These are phyloP conservation scores for Hyphodiscus hymeniophilus DNA, from an alignment of 495 filamentous ascomycete species.

Conservation along the genomic window DNA sequence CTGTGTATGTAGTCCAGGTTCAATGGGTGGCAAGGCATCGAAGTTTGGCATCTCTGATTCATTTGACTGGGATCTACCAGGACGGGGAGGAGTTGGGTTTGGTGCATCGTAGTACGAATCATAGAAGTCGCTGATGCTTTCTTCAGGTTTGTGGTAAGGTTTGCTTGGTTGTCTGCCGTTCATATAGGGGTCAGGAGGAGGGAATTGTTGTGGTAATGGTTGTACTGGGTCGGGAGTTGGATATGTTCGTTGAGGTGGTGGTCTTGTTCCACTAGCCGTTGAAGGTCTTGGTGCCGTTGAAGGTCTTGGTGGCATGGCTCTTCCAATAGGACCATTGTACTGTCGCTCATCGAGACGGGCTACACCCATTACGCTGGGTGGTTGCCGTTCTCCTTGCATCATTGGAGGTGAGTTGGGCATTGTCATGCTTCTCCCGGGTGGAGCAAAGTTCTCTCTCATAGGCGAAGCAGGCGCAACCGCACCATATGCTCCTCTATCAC, in stretches of 20 bases:
- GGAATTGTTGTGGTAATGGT: background rate
- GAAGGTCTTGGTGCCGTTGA: slow-evolving; percentile 21
- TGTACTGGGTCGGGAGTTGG: slow-evolving; percentile 27
- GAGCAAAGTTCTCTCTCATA: slow-evolving; percentile 15
- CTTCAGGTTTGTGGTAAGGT: slow-evolving; percentile 5
- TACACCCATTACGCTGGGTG: slow-evolving; percentile 20
- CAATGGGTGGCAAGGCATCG: slow-evolving; percentile 46
- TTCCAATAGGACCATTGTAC: slow-evolving; percentile 35
- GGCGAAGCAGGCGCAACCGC: slow-evolving; percentile 14
- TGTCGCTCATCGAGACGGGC: slow-evolving; percentile 26
- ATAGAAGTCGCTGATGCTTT: slow-evolving; percentile 42
- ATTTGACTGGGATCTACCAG: slow-evolving; percentile 16
- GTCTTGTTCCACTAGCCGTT: slow-evolving; percentile 41
- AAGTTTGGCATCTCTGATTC: slow-evolving; percentile 67
- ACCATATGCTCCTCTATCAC: slow-evolving; percentile 19
- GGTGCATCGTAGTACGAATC: slow-evolving; percentile 44
- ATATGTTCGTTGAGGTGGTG: slow-evolving; percentile 36
- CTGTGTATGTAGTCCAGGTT: slow-evolving; percentile 5
- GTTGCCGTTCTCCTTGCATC: slow-evolving; percentile 11
- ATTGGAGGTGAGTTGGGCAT: slow-evolving; percentile 19
- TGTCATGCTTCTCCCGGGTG: slow-evolving; percentile 23
- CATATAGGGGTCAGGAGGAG: slow-evolving; percentile 12
- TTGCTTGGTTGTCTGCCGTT: slow-evolving; percentile 1
- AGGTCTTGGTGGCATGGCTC: slow-evolving; percentile 36
- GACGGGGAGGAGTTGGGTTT: background rate